phyloP scores from a whole-genome alignment of 1,284 basidiomycete species.

The Entoloma clypeatum region DNA sequence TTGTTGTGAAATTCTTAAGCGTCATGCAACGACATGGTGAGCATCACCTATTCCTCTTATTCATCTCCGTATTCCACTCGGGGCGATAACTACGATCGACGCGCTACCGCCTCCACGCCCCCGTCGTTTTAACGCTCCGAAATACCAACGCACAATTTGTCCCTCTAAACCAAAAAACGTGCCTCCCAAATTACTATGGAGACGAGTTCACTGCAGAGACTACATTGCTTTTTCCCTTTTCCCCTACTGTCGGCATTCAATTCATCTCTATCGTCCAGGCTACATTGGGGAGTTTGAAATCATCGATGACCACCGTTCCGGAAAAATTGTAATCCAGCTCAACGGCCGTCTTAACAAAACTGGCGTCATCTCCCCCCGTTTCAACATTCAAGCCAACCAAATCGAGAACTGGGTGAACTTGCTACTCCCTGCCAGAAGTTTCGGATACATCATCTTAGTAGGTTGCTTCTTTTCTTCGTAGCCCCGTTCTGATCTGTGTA shows the following conservation, averaged over 20 bases:
- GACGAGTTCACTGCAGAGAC: slow-evolving; percentile 55
- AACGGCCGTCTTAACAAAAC: slow-evolving; percentile 99
- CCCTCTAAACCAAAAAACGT: slow-evolving; percentile 50
- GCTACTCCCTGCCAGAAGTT: slow-evolving; percentile 91
- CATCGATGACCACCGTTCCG: slow-evolving; percentile 98
- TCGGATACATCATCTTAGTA: slow-evolving; percentile 93
- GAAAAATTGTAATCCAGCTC: slow-evolving; percentile 98
- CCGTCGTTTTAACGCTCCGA: slow-evolving; percentile 73
- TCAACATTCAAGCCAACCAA: slow-evolving; percentile 92
- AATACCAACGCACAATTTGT: slow-evolving; percentile 43
- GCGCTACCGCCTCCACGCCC: slow-evolving; percentile 51
- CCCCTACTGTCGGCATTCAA: slow-evolving; percentile 13
- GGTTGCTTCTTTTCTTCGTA: slow-evolving; percentile 23
- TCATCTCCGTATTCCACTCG: slow-evolving; percentile 31
- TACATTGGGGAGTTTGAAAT: slow-evolving; percentile 99
- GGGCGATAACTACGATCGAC: slow-evolving; percentile 74
- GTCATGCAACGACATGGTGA: slow-evolving; percentile 98
- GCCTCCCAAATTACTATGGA: slow-evolving; percentile 33
- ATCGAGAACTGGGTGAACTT: slow-evolving; percentile 96
- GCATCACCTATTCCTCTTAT: slow-evolving; percentile 30
- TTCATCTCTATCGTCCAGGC: slow-evolving; percentile 45
- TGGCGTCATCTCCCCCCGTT: slow-evolving; percentile 97
- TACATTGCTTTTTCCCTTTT: slow-evolving; percentile 36
- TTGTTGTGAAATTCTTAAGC: slow-evolving; percentile 92
- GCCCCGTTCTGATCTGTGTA: slow-evolving; percentile 25